A percentile compares a stretch with the other conserved stretches of the same genome.
These are phyloP conservation scores for Rhodosporidiobolus odoratus DNA, from an alignment of 768 basidiomycete species.

Conservation along the genomic window DNA sequence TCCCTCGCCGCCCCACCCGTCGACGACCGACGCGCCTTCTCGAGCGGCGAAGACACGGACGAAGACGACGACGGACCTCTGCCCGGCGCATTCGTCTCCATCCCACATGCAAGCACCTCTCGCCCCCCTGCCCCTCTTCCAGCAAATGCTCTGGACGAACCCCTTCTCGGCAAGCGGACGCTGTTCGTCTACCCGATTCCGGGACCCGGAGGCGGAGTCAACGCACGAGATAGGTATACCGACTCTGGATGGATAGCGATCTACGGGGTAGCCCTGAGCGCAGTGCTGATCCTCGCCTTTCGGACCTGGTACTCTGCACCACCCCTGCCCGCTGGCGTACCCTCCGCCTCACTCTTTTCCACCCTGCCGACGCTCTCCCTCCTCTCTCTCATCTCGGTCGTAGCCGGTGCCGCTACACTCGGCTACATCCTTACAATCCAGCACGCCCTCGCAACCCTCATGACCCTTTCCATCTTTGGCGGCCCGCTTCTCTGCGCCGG, in stretches of 20 bases:
- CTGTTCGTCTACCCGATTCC: slow-evolving; percentile 28
- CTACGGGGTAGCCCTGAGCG: slow-evolving; percentile 17
- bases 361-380: slow-evolving; percentile 22
- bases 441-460: slow-evolving; percentile 19
- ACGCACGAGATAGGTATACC: neutral
- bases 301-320: slow-evolving; percentile 5
- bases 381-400: slow-evolving; percentile 24
- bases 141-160: slow-evolving; percentile 14
- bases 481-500: slow-evolving; percentile 18
- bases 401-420: slow-evolving; percentile 22
- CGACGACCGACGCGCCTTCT: neutral
- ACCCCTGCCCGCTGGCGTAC: neutral
- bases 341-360: slow-evolving; percentile 10
- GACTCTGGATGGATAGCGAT: slow-evolving; percentile 30
- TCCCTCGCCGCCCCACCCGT: slow-evolving; percentile 6
- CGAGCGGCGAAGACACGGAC: slow-evolving; percentile 5
- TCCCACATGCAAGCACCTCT: neutral
- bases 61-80: slow-evolving; percentile 21
- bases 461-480: slow-evolving; percentile 20
- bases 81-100: slow-evolving; percentile 24
- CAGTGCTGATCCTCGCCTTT: neutral
- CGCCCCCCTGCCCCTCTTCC: neutral
- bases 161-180: slow-evolving; percentile 9
- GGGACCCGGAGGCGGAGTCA: neutral
- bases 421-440: slow-evolving; percentile 24